These are phyloP conservation scores for Fusarium hainanense DNA, from an alignment of 2,329 filamentous ascomycete genomes.

Conservation along the genomic window DNA sequence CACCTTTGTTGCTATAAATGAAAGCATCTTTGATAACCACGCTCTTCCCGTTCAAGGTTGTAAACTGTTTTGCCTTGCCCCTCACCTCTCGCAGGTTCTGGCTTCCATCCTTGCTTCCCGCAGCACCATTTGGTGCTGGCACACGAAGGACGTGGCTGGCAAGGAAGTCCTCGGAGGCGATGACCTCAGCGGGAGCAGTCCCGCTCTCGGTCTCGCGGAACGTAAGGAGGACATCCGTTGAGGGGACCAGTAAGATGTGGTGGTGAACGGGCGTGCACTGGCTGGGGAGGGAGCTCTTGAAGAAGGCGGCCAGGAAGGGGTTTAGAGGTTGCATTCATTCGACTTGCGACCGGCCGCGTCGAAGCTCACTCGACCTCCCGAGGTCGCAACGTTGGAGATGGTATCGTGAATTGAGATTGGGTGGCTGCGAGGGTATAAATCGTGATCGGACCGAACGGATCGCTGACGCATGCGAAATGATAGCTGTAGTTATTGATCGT, in stretches of 20 bases:
- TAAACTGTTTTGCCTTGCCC: slow-evolving; percentile 93
- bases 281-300: slow-evolving; percentile 90
- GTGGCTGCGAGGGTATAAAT: slow-evolving; percentile 11
- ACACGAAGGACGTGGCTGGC: slow-evolving; percentile 96
- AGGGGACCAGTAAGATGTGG: slow-evolving; percentile 92
- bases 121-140: slow-evolving; percentile 63
- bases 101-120: slow-evolving; percentile 65
- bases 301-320: slow-evolving; percentile 98
- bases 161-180: slow-evolving; percentile 92
- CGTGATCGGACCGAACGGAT: slow-evolving; percentile 28
- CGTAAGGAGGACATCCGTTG: slow-evolving; percentile 89
- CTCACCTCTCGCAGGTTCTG: slow-evolving; percentile 84
- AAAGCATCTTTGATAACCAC: slow-evolving; percentile 94
- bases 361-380: slow-evolving; percentile 46
- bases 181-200: slow-evolving; percentile 79
- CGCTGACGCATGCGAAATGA: slow-evolving; percentile 44
- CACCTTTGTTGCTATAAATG: slow-evolving; percentile 96
- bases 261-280: slow-evolving; percentile 94
- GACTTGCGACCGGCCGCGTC: slow-evolving; percentile 47
- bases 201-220: slow-evolving; percentile 89
- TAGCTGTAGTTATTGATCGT: slow-evolving; percentile 5
- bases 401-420: slow-evolving; percentile 19
- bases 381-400: slow-evolving; percentile 37
- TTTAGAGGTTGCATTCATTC: slow-evolving; percentile 94
- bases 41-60: slow-evolving; percentile 90